Evolutionary conservation across 768 basidiomycete species (phyloP).

Genomic region (Xerocomus brunneocitrinus): DNA sequence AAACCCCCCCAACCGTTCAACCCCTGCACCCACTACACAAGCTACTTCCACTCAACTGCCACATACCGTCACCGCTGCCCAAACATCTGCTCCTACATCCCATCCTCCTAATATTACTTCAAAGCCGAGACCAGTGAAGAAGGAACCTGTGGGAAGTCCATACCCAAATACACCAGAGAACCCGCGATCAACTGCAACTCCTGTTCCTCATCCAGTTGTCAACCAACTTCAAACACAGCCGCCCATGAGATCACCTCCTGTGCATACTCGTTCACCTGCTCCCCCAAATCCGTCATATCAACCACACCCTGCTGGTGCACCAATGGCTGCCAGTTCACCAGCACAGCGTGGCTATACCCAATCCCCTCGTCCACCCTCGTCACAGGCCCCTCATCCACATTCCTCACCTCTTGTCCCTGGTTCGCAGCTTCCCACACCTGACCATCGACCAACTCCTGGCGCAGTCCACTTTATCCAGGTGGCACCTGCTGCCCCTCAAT

Average conservation of each 20-base stretch:
- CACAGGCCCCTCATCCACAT: slow-evolving; percentile 26
- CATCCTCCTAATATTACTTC: slow-evolving; percentile 27
- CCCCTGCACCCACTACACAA: slow-evolving; percentile 28
- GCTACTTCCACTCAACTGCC: slow-evolving; percentile 34
- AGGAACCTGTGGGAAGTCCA: slow-evolving; percentile 27
- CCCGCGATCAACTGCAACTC: slow-evolving; percentile 28
- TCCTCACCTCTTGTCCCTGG: slow-evolving; percentile 30
- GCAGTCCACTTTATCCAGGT: slow-evolving; percentile 27
- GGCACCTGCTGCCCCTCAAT: slow-evolving; percentile 15
- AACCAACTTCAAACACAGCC: slow-evolving; percentile 32
- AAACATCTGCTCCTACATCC: slow-evolving; percentile 22
- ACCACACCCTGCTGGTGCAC: slow-evolving; percentile 13
- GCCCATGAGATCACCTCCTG: slow-evolving; percentile 27
- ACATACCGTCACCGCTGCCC: slow-evolving; percentile 26
- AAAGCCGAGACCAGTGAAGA: slow-evolving; percentile 26
- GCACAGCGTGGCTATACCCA: slow-evolving; percentile 33
- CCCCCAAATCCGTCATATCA: slow-evolving; percentile 21
- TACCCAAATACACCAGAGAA: slow-evolving; percentile 28
- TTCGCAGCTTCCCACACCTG: slow-evolving; percentile 25
- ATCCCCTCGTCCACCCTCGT: slow-evolving; percentile 32
- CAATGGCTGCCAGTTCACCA: slow-evolving; percentile 25
- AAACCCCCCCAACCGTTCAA: slow-evolving; percentile 28
- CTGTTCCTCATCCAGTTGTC: slow-evolving; percentile 29
- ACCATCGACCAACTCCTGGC: slow-evolving; percentile 20
- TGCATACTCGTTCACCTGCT: slow-evolving; percentile 27